phyloP scores from a whole-genome alignment of 2,329 filamentous ascomycete genomes.

The Xylaria sp. region DNA sequence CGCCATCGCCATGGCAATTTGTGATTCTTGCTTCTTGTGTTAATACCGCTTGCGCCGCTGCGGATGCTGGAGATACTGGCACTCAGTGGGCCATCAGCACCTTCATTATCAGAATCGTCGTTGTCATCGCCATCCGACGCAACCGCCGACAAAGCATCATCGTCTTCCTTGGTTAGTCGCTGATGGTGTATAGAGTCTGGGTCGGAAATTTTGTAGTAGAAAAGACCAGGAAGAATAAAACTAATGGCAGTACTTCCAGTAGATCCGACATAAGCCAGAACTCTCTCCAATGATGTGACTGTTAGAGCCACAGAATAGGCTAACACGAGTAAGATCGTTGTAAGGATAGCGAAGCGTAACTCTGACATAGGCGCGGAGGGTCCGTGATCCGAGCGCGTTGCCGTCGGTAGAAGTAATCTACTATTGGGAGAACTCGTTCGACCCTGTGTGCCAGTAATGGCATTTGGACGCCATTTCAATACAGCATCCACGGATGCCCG shows the following conservation, averaged over 20 bases:
- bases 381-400: constrained; percentile 62
- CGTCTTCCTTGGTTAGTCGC: constrained; percentile 88
- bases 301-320: constrained; percentile 92
- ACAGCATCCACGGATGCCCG: constrained; percentile 95
- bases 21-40: constrained; percentile 50
- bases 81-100: constrained; percentile 54
- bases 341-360: constrained; percentile 87
- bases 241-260: constrained; percentile 96
- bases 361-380: constrained; percentile 79
- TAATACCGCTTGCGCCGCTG: constrained; percentile 55
- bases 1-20: constrained; percentile 62
- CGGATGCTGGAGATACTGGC: constrained; percentile 60
- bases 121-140: constrained; percentile 55
- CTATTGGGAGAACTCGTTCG: constrained; percentile 56
- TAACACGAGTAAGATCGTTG: constrained; percentile 83
- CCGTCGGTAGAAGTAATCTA: constrained; percentile 57
- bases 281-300: constrained; percentile 87
- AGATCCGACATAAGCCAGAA: constrained; percentile 93
- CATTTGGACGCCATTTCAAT: constrained; percentile 85
- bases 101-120: constrained; percentile 41
- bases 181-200: constrained; percentile 90
- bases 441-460: constrained; percentile 53
- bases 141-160: constrained; percentile 74
- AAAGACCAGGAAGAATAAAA: constrained; percentile 94
- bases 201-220: constrained; percentile 98